Evolutionary conservation across 306 rosid species (phyloP).

Genomic region (Malus sieversii): DNA sequence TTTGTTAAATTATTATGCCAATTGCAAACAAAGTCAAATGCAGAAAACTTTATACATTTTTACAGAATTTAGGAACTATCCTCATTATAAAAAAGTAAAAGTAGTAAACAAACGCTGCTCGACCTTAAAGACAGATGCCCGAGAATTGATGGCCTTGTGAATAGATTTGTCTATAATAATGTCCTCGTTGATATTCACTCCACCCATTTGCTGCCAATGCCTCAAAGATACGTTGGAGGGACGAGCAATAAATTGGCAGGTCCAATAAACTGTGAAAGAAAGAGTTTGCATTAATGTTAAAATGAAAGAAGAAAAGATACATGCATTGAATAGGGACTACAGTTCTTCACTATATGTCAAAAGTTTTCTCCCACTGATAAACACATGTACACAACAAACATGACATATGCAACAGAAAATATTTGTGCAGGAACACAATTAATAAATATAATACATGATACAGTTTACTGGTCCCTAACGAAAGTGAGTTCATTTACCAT

Average conservation of each 20-base stretch:
- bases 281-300: neutral
- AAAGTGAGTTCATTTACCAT: conserved; percentile 43
- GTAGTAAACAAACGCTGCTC: conserved; percentile 3
- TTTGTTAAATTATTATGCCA: conserved; percentile 1
- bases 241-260: conserved; percentile 87
- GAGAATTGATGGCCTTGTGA: conserved; percentile 79
- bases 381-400: neutral
- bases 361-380: neutral
- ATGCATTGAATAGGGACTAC: neutral
- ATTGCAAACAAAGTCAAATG: conserved; percentile 2
- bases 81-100: neutral
- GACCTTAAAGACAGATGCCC: conserved; percentile 88
- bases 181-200: conserved; percentile 74
- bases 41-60: conserved; percentile 2
- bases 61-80: conserved; percentile 4
- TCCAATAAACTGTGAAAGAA: conserved; percentile 73
- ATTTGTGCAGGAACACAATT: neutral
- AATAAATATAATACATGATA: neutral
- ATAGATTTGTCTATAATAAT: conserved; percentile 75
- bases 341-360: neutral
- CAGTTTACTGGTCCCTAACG: neutral
- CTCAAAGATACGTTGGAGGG: conserved; percentile 69
- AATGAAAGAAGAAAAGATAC: neutral
- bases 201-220: conserved; percentile 97
- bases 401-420: neutral